Percentiles rank a stretch among this genome's conserved stretches.
Conservation (phyloP, 495 filamentous ascomycete species). For the Aspergillus sclerotiicarbonarius region DNA sequence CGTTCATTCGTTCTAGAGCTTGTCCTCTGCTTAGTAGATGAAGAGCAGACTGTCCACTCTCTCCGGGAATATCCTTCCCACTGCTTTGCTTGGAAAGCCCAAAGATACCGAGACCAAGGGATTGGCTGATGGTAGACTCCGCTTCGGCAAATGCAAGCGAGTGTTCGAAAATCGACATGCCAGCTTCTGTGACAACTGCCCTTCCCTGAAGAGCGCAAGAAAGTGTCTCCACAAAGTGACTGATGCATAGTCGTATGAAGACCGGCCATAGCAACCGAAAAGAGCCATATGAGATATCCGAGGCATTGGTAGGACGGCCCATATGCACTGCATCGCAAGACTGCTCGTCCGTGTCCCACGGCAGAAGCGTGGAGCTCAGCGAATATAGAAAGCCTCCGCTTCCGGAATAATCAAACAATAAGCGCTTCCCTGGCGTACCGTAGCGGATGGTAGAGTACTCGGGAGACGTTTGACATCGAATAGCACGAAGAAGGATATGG, state of each 20-base stretch:
- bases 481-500: constrained; percentile 68
- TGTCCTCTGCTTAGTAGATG: constrained; percentile 40
- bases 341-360: constrained; percentile 63
- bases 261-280: constrained; percentile 84
- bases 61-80: constrained; percentile 22
- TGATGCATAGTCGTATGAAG: constrained; percentile 76
- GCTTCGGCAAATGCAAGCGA: constrained; percentile 96
- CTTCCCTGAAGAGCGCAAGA: constrained; percentile 88
- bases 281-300: constrained; percentile 61
- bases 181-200: constrained; percentile 74
- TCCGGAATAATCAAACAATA: constrained; percentile 70
- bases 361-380: constrained; percentile 63
- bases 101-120: constrained; percentile 69
- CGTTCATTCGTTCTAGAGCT: constrained; percentile 64
- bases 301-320: constrained; percentile 50
- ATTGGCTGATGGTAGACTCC: constrained; percentile 76
- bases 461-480: constrained; percentile 89
- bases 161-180: constrained; percentile 96
- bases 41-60: constrained; percentile 28
- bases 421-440: constrained; percentile 62
- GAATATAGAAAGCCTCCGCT: constrained; percentile 67
- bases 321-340: constrained; percentile 74
- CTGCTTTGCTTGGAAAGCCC: constrained; percentile 43
- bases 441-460: constrained; percentile 71
- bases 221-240: constrained; percentile 85